Evolutionary conservation across 257 asterid species (phyloP), one percentile per base, ranked within the genome.

Genomic region (Knoxia roxburghii): DNA sequence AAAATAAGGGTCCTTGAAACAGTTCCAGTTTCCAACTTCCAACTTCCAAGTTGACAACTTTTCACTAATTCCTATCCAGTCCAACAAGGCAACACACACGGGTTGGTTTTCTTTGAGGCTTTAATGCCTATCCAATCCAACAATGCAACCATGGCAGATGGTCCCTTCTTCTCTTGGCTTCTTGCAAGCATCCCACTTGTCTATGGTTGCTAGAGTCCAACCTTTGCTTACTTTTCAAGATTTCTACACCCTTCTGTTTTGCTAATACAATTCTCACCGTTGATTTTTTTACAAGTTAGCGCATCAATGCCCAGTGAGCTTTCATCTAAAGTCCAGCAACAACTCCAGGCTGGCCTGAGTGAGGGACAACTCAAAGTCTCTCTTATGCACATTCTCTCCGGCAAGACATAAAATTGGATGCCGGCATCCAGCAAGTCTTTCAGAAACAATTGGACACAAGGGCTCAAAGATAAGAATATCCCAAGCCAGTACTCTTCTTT

Each of bases 121-220:
- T 65, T 33, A 15, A 46, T 62, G 33, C 71, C 64, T 76, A 82
- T 82, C 84, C 78, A 72, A 69, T 78, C 82, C 85, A 74, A 72
- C 79, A 21, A 73, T 24, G 73, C 57, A 58, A 15, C 43, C 61
- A 27, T 56, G 40, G 33, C n/a, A 7, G 4, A 33, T 23, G 51
- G 61, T 14, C 29, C 59, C 57, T 26, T 29, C 59, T 6, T 33
- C 20, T 24, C 35, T 27, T 23, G 17, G 17, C 17, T 18, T 7
- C 23, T 26, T n/a, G 29, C 13, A 5, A 11, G 46, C 63, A 12
- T 0, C 24, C 24, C 21, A 29, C 61, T 5, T 14, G 39, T 2
- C 39, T 3, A 41, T 13, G 14, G 13, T 26, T 29, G 23, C 41
- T 57, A 57, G 1, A 30, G 40, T 32, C 63, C 58, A 52, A 52